A percentile compares a stretch with the other conserved stretches of the same genome.
phyloP scores from a whole-genome alignment of 129 eudicot species.

The Pittosporum tobira region DNA sequence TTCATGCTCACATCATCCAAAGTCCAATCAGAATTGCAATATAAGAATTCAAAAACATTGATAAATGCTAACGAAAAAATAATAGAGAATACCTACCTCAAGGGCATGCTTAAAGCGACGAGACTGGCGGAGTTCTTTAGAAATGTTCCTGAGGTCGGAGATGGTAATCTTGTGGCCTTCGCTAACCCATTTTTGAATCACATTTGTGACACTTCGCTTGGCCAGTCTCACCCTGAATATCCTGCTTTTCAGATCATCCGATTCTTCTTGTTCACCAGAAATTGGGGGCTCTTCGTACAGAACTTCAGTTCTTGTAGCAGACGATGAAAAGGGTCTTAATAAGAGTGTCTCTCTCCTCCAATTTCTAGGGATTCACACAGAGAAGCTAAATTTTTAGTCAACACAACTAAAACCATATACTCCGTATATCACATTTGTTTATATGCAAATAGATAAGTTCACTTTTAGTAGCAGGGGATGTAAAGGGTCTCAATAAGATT shows the following conservation, averaged over 20 bases:
- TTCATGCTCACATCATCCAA: not conserved
- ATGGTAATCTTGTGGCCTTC: slow-evolving; percentile 47
- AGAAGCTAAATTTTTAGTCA: no score
- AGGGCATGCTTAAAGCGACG: slow-evolving; percentile 90
- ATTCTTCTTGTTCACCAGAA: slow-evolving; percentile 15
- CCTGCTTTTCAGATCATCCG: slow-evolving; percentile 72
- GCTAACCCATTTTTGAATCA: slow-evolving; percentile 65
- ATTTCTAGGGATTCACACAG: slow-evolving; percentile 25
- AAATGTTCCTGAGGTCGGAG: slow-evolving; percentile 63
- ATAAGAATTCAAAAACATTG: not conserved
- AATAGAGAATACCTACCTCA: slow-evolving; percentile 51
- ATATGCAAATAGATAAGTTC: no score
- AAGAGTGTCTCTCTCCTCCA: slow-evolving; percentile 12
- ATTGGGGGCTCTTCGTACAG: slow-evolving; percentile 23
- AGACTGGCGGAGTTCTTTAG: slow-evolving; percentile 58
- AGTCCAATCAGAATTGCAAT: not conserved
- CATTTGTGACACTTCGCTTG: slow-evolving; percentile 75
- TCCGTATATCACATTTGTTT: no score
- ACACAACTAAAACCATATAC: no score
- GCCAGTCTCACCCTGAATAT: slow-evolving; percentile 81
- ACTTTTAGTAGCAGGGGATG: no score
- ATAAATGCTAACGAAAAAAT: not conserved
- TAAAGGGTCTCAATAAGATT: no score
- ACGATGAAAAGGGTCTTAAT: slow-evolving; percentile 33
- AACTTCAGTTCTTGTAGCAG: slow-evolving; percentile 29